A percentile compares a stretch with the other conserved stretches of the same genome.
phyloP scores from a whole-genome alignment of 176 grass and related monocot species.

The Guadua angustifolia region DNA sequence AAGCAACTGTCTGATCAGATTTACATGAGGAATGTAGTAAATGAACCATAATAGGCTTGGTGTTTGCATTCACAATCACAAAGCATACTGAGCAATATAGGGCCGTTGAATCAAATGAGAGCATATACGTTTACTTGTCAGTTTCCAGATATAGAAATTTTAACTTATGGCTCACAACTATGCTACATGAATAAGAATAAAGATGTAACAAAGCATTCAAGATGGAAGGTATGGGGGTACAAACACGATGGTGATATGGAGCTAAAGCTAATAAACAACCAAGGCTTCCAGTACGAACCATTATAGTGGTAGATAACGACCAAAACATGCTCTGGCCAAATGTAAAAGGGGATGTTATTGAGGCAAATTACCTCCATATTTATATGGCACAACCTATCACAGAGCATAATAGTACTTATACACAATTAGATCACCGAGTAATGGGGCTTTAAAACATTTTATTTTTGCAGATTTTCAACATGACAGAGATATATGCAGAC shows the following conservation, averaged over 20 bases:
- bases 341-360: slow-evolving; percentile 3
- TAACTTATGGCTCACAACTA: not conserved
- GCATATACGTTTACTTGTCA: not conserved
- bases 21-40: not conserved
- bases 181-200: slow-evolving; percentile 10
- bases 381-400: not conserved
- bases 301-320: not conserved
- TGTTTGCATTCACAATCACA: not conserved
- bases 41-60: not conserved
- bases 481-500: slow-evolving; percentile 74
- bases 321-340: not conserved
- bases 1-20: not conserved
- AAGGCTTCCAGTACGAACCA: not conserved
- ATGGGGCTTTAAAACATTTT: not conserved
- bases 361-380: not conserved
- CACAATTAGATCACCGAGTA: slow-evolving; percentile 33
- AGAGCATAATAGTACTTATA: not conserved
- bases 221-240: not conserved
- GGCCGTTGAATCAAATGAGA: not conserved
- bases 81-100: slow-evolving; percentile 3
- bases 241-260: not conserved
- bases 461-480: slow-evolving; percentile 61
- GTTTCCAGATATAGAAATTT: slow-evolving; percentile 5
- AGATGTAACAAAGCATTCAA: not conserved
- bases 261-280: not conserved